Percentiles rank a stretch among this genome's conserved stretches.
These are phyloP conservation scores for Blastobotrys elegans DNA, from an alignment of 1,139 yeast genomes.

Conservation along the genomic window DNA sequence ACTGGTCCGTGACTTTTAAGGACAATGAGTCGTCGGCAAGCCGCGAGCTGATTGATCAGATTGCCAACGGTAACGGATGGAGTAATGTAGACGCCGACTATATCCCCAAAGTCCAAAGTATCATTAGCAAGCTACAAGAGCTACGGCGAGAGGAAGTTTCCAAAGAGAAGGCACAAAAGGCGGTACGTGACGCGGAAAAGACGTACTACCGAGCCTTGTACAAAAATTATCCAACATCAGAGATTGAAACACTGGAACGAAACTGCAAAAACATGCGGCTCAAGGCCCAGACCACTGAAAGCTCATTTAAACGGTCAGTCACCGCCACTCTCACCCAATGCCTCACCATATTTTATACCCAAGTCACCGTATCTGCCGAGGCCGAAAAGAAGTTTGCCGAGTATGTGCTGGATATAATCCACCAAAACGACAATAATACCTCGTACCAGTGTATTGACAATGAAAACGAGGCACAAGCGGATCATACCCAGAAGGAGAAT, in stretches of 20 bases:
- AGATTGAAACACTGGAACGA: slow-evolving; percentile 19
- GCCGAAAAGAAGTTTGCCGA: slow-evolving; percentile 13
- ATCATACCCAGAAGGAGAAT: neutral
- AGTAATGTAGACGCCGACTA: slow-evolving; percentile 15
- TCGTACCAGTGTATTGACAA: neutral
- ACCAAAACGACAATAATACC: slow-evolving; percentile 1
- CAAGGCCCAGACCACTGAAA: slow-evolving; percentile 12
- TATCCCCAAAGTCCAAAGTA: slow-evolving; percentile 12
- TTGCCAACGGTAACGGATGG: slow-evolving; percentile 10
- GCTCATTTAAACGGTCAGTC: slow-evolving; percentile 16
- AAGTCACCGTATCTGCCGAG: slow-evolving; percentile 14
- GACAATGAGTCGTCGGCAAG: slow-evolving; percentile 12
- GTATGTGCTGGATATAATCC: slow-evolving; percentile 15
- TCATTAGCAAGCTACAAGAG: slow-evolving; percentile 19
- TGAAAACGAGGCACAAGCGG: neutral
- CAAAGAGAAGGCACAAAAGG: slow-evolving; percentile 16
- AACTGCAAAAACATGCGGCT: slow-evolving; percentile 16
- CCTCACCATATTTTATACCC: slow-evolving; percentile 18
- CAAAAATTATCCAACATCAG: slow-evolving; percentile 18
- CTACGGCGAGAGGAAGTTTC: slow-evolving; percentile 20
- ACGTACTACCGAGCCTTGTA: slow-evolving; percentile 22
- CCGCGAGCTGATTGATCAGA: slow-evolving; percentile 12
- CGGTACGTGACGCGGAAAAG: slow-evolving; percentile 18
- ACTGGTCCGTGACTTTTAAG: slow-evolving; percentile 17
- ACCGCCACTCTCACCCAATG: slow-evolving; percentile 18